Conservation (phyloP, 2,329 filamentous ascomycete genomes). For the Cyphellophora europaea region DNA sequence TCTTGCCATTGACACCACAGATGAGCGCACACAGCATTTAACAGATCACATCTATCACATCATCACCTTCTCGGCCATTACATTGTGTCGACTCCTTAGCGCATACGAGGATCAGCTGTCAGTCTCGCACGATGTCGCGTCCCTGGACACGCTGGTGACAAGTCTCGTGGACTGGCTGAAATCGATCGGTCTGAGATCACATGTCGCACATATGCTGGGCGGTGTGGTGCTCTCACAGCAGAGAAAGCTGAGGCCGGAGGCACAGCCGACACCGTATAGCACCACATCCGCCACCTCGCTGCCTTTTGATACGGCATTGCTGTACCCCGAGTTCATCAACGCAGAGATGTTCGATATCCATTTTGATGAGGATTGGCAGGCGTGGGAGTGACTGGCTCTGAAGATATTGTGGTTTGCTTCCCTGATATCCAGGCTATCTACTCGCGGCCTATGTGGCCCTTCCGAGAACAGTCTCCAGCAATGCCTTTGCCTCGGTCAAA, state of each 20-base stretch:
- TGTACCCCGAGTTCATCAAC: not conserved
- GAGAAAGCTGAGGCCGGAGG: slow-evolving; percentile 26
- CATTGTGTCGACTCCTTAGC: slow-evolving; percentile 28
- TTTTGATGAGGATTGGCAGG: too few relatives aligned
- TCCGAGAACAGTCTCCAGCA: too few relatives aligned
- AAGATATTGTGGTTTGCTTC: too few relatives aligned
- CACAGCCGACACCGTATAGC: not conserved
- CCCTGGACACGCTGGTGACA: slow-evolving; percentile 26
- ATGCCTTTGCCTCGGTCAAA: too few relatives aligned
- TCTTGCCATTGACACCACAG: slow-evolving; percentile 33
- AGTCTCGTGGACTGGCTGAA: slow-evolving; percentile 31
- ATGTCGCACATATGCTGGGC: slow-evolving; percentile 32
- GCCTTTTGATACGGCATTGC: not conserved
- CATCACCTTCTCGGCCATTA: slow-evolving; percentile 35
- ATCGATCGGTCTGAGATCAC: slow-evolving; percentile 32
- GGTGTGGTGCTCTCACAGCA: slow-evolving; percentile 28
- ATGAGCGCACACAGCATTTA: slow-evolving; percentile 35
- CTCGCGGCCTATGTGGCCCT: too few relatives aligned
- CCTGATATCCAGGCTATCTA: too few relatives aligned
- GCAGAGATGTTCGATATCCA: too few relatives aligned
- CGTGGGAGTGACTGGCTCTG: too few relatives aligned
- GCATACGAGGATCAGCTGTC: slow-evolving; percentile 27
- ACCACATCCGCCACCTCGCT: not conserved
- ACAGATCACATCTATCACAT: slow-evolving; percentile 40
- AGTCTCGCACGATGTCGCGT: slow-evolving; percentile 22